Evolutionary conservation across 495 filamentous ascomycete genomes (phyloP), one percentile per base, ranked within the genome.

Genomic region (Stereocaulon alpinum): DNA sequence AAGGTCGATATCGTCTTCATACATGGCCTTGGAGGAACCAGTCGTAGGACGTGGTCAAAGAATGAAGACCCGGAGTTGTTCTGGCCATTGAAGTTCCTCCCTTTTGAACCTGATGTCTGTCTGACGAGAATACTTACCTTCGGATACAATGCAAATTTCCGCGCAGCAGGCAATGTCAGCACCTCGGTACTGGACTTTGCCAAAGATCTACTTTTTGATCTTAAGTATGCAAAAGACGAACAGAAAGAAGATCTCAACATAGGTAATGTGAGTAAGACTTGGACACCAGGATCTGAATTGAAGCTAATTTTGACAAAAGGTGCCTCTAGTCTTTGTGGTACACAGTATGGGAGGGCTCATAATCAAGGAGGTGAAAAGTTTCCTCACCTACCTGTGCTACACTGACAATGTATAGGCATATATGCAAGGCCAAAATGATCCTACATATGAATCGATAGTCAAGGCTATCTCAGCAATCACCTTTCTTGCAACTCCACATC

Each of bases 401-500:
- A 24, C 3, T 24, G 24, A 49, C 20, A 49, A 27, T 49, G 22
- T 10, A 22, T 17, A 24, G 24, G 24, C 24, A 3, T 24, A 24
- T 24, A 24, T 24, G 24, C 24, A 24, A 24, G 24, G 24, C 24
- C 24, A 24, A 24, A 24, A 24, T 24, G 24, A 24, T 24, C 24
- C 24, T 0, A 48, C 68, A 7, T 79, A 75, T 50, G 27, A 70
- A 47, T 40, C 49, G 15, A 71, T 78, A 24, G 63, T 73, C 32
- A 52, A 65, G 6, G 60, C 66, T 0, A 64, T 76, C 2, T 67
- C 63, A 0, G 70, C 71, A 6, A 74, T 79, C 24, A 20, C 59
- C 73, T 0, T 81, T 81, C 60, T 62, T 81, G 0, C 73, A 2
- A 80, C 78, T 0, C 78, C 78, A 3, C 78, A 81, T 62, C 69